Base-by-base conservation (phyloP, 768 basidiomycete genomes). In the Mycena capillaripes region DNA sequence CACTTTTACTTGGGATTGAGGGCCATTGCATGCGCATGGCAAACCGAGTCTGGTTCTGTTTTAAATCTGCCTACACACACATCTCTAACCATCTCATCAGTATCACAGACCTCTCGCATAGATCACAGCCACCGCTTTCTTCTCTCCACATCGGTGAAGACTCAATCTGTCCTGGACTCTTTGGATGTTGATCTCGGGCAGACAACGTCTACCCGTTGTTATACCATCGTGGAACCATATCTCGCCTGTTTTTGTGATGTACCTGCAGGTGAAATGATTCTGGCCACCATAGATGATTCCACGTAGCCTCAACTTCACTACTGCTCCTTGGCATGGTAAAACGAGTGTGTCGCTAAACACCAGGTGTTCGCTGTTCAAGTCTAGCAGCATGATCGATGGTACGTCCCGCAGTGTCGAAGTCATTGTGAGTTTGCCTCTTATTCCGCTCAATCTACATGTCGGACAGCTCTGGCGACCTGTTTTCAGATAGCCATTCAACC, bases 221-320 rank as follows among this genome's bases (percentile, higher is more conserved):
- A 60, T 60, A 4, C 59, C 59, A 19, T 60, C 42, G 27, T 60
- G 59, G 25, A 60, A 60, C 59, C 59, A 60, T 17, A 60, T 29
- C 4, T 42, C 36, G 4, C 58, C 58, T 3, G 4, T 12, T 25
- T 4, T 32, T n/a, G 23, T 25, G 38, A 59, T 29, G n/a, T 36
- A 27, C 16, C 58, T 23, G 38, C 58, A 42, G 5, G 58, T 59
- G 40, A 59, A 59, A 36, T 59, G 36, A 27, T 9, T 17, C 16
- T 59, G 38, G 2, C 58, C 58, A 1, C 38, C 58, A 29, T 59
- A 42, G 4, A 59, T 59, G 36, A 59, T 42, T 4, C 58, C 58
- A 5, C 58, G 11, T 27, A 59, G 25, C 17, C 27, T 59, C 38
- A 59, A n/a, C 10, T 10, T 10, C 23, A 59, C 56, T 10, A 19